Percentiles rank a stretch among this genome's conserved stretches.
Conservation (phyloP, 768 basidiomycete species). For the Termitomyces sp. region DNA sequence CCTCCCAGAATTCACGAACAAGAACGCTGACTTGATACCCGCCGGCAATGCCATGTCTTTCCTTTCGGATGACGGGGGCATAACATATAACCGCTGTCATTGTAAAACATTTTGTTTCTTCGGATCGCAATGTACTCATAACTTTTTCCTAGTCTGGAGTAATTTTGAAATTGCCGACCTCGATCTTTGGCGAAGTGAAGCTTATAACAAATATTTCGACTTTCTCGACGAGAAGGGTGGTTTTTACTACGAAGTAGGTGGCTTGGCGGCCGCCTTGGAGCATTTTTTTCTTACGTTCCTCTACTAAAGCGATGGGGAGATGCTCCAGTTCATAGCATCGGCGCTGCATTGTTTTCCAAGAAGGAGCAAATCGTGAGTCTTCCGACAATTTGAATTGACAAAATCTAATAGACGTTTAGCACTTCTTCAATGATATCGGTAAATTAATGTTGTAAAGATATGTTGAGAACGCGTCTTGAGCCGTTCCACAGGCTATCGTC, state of each 20-base stretch:
- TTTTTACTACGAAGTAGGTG: slow-evolving; percentile 78
- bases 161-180: slow-evolving; percentile 91
- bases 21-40: slow-evolving; percentile 55
- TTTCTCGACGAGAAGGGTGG: slow-evolving; percentile 76
- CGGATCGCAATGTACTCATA: neutral
- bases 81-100: slow-evolving; percentile 72
- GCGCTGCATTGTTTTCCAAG: slow-evolving; percentile 80
- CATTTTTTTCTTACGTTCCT: slow-evolving; percentile 1
- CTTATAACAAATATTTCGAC: slow-evolving; percentile 81
- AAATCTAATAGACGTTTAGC: slow-evolving; percentile 25
- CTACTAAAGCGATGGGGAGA: slow-evolving; percentile 82
- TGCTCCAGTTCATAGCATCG: slow-evolving; percentile 86
- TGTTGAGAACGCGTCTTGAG: neutral
- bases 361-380: slow-evolving; percentile 69
- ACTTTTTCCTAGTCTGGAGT: slow-evolving; percentile 63
- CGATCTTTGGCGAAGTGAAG: slow-evolving; percentile 79
- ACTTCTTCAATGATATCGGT: slow-evolving; percentile 93
- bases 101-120: slow-evolving; percentile 33
- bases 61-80: slow-evolving; percentile 71
- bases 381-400: neutral
- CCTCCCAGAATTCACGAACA: slow-evolving; percentile 63
- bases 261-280: neutral
- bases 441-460: neutral
- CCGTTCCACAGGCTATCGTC: slow-evolving; percentile 51
- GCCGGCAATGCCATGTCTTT: slow-evolving; percentile 76